phyloP scores from a whole-genome alignment of 768 basidiomycete genomes.

The Mycena maculata region DNA sequence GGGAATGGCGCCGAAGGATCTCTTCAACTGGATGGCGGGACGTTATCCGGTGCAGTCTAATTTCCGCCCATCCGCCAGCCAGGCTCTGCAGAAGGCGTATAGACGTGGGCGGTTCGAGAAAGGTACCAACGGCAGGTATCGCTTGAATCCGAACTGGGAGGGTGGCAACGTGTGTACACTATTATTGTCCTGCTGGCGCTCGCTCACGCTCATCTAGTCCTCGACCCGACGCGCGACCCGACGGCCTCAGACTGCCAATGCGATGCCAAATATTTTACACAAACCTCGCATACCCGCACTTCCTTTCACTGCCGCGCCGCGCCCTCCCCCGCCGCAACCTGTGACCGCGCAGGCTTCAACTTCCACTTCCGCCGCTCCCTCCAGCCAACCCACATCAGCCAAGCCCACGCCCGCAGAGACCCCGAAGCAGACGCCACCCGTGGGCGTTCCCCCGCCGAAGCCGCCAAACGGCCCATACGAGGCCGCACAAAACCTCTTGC shows the following conservation, averaged over 20 bases:
- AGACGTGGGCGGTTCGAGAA: slow-evolving; percentile 87
- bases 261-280: not conserved
- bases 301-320: slow-evolving; percentile 28
- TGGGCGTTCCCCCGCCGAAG: slow-evolving; percentile 1
- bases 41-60: slow-evolving; percentile 89
- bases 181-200: slow-evolving; percentile 13
- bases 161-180: slow-evolving; percentile 75
- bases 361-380: not conserved
- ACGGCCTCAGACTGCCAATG: slow-evolving; percentile 73
- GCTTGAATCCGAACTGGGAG: slow-evolving; percentile 81
- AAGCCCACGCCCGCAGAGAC: not conserved
- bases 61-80: slow-evolving; percentile 89
- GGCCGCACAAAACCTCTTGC: slow-evolving; percentile 63
- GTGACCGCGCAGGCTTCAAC: not conserved
- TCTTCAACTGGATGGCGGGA: slow-evolving; percentile 87
- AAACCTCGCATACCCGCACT: slow-evolving; percentile 35
- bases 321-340: slow-evolving; percentile 9
- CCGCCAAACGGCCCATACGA: slow-evolving; percentile 45
- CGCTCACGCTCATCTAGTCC: slow-evolving; percentile 58
- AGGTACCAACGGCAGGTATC: slow-evolving; percentile 76
- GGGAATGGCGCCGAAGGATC: slow-evolving; percentile 83
- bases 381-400: not conserved
- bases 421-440: slow-evolving; percentile 16
- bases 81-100: slow-evolving; percentile 88
- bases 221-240: slow-evolving; percentile 78